Evolutionary conservation across 148 eudicot species (phyloP), one percentile per base, ranked within the genome.

Genomic region (Silene conica): DNA sequence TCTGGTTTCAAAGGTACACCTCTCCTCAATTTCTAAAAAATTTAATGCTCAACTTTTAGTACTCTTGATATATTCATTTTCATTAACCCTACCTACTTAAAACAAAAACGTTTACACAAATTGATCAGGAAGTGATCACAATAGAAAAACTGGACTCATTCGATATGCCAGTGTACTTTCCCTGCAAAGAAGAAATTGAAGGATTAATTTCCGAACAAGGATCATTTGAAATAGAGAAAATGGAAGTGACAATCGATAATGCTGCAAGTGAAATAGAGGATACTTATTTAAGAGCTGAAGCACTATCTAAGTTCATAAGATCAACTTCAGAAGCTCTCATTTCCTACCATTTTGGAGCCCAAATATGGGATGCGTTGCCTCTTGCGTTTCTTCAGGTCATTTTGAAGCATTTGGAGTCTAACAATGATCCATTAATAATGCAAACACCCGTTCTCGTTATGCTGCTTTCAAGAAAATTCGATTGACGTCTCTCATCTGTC

Each of bases 71-170:
- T 31, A 31, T 31, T 31, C 3, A 31, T 2, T 31, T 31, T 31
- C 34, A 31, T 31, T 31, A 31, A 31, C 34, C 0, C 34, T 31
- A 31, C 0, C 34, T 31, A 31, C 4, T 31, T 31, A 31, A 31
- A 31, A 31, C 34, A 3, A 31, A 31, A 31, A 31, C 34, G 4
- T 31, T 31, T 31, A 31, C 34, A 31, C 34, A 31, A 31, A 31
- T 31, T 31, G 34, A 31, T 3, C 34, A 78, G 81, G 81, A 69
- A 58, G 13, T 73, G 73, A 48, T 78, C 14, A 21, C 68, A 50
- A 72, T 73, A 73, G 68, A 73, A 38, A 73, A 67, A 34, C 46
- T 78, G n/a, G 73, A 78, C 41, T 22, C 61, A 0, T 78, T 78
- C n/a, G 43, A 67, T 23, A 23, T 78, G 12, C 76, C 76, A 19